Evolutionary conservation across 192 early-diverging fungal species (phyloP).

Genomic region (Coemansia sp.): DNA sequence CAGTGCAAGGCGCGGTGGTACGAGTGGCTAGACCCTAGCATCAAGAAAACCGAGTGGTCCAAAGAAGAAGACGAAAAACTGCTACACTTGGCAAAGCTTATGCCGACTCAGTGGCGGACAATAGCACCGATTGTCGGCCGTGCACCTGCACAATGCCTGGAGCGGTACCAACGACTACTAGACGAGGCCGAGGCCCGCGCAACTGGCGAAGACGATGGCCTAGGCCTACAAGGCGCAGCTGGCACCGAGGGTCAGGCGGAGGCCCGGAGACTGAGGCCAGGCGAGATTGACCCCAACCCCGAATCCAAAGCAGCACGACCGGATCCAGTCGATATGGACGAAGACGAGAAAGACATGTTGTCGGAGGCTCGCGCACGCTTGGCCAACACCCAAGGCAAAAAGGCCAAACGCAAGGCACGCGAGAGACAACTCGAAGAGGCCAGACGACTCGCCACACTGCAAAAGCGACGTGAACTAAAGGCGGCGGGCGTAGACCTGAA

Average conservation of each 20-base stretch:
- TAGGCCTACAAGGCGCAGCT: slow-evolving; percentile 67
- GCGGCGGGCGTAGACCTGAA: slow-evolving; percentile 93
- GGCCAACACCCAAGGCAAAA: slow-evolving; percentile 99
- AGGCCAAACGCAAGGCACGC: slow-evolving; percentile 98
- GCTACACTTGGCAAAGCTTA: slow-evolving; percentile 94
- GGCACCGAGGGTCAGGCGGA: slow-evolving; percentile 62
- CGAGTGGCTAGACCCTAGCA: slow-evolving; percentile 99
- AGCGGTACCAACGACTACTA: slow-evolving; percentile 91
- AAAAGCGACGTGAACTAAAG: slow-evolving; percentile 96
- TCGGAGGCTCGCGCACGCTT: slow-evolving; percentile 96
- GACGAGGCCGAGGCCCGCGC: slow-evolving; percentile 95
- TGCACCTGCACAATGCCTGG: slow-evolving; percentile 95
- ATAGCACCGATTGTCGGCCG: slow-evolving; percentile 98
- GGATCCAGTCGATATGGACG: slow-evolving; percentile 99
- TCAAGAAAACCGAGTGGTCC: slow-evolving; percentile 99
- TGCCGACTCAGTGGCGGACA: slow-evolving; percentile 99
- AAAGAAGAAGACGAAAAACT: slow-evolving; percentile 99
- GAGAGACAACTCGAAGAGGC: slow-evolving; percentile 98
- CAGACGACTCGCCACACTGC: slow-evolving; percentile 82
- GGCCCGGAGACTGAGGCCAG: slow-evolving; percentile 82
- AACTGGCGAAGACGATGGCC: slow-evolving; percentile 57
- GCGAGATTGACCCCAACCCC: slow-evolving; percentile 97
- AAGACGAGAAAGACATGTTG: slow-evolving; percentile 99
- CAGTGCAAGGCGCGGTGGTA: slow-evolving; percentile 99
- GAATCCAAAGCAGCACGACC: slow-evolving; percentile 97